Conservation (phyloP, 441 rosid genomes). For the Mallotus repandus region DNA sequence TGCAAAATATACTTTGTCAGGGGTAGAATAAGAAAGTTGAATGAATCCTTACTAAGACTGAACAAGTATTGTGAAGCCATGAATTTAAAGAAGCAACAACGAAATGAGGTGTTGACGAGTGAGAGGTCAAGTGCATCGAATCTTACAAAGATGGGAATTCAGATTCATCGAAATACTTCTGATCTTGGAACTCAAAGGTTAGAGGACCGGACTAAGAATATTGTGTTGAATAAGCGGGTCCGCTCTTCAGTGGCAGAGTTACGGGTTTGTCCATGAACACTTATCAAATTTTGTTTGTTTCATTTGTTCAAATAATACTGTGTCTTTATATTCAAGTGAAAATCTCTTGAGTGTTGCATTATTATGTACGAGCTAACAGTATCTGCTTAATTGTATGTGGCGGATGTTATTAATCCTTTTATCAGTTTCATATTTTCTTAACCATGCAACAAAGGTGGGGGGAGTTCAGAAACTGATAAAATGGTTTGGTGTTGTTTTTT, state of each 20-base stretch:
- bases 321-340: not conserved
- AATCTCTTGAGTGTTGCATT: not conserved
- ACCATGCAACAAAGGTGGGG: not conserved
- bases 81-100: slow-evolving; percentile 45
- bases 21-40: slow-evolving; percentile 39
- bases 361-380: not conserved
- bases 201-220: slow-evolving; percentile 54
- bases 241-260: slow-evolving; percentile 53
- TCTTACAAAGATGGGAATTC: slow-evolving; percentile 39
- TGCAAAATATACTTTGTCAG: slow-evolving; percentile 32
- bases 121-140: slow-evolving; percentile 45
- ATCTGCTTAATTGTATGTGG: not conserved
- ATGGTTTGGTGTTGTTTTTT: not conserved
- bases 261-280: slow-evolving; percentile 43
- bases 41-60: slow-evolving; percentile 40
- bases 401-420: not conserved
- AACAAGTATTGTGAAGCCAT: slow-evolving; percentile 37
- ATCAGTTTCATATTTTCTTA: not conserved
- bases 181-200: slow-evolving; percentile 47
- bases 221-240: slow-evolving; percentile 48
- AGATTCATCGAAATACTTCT: slow-evolving; percentile 42
- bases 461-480: not conserved
- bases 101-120: slow-evolving; percentile 38
- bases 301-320: slow-evolving; percentile 2
- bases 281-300: slow-evolving; percentile 9